Evolutionary conservation across 1,284 basidiomycete genomes (phyloP).

Genomic region (Cutaneotrichosporon sp.): DNA sequence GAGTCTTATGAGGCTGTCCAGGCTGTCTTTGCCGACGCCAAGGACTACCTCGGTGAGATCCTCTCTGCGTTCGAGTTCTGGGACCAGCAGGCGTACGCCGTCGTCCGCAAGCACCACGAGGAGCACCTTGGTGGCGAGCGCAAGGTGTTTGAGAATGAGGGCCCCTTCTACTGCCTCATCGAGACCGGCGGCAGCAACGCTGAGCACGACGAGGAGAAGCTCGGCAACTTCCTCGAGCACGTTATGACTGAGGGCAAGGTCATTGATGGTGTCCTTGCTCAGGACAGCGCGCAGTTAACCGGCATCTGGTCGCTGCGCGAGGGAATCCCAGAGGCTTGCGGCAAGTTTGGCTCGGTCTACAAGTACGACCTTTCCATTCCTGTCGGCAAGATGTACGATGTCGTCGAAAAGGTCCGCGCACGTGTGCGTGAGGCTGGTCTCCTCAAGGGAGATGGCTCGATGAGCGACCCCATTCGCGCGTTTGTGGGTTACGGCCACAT

Average conservation of each 20-base stretch:
- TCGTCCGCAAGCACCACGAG: slow-evolving; percentile 60
- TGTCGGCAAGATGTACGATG: slow-evolving; percentile 79
- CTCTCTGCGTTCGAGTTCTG: slow-evolving; percentile 98
- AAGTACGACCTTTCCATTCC: slow-evolving; percentile 98
- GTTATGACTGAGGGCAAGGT: slow-evolving; percentile 78
- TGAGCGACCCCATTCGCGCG: slow-evolving; percentile 67
- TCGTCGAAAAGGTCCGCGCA: slow-evolving; percentile 78
- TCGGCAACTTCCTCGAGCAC: slow-evolving; percentile 73
- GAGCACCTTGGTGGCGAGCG: slow-evolving; percentile 46
- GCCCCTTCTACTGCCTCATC: slow-evolving; percentile 82
- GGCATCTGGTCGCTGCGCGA: slow-evolving; percentile 94
- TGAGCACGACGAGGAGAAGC: slow-evolving; percentile 98
- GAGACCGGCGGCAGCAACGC: slow-evolving; percentile 93
- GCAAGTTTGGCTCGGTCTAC: slow-evolving; percentile 92
- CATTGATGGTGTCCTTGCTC: slow-evolving; percentile 87
- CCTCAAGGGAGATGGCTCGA: slow-evolving; percentile 59
- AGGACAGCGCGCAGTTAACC: slow-evolving; percentile 85
- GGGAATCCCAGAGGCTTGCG: slow-evolving; percentile 86
- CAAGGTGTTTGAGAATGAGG: slow-evolving; percentile 61
- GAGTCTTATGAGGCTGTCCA: slow-evolving; percentile 60
- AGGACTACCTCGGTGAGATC: slow-evolving; percentile 83
- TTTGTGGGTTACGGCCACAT: slow-evolving; percentile 95
- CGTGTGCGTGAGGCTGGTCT: slow-evolving; percentile 73
- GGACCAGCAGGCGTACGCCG: slow-evolving; percentile 76
- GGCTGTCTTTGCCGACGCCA: slow-evolving; percentile 58